Conservation (phyloP, 2,329 filamentous ascomycete species). For the Paecilomyces formosus region DNA sequence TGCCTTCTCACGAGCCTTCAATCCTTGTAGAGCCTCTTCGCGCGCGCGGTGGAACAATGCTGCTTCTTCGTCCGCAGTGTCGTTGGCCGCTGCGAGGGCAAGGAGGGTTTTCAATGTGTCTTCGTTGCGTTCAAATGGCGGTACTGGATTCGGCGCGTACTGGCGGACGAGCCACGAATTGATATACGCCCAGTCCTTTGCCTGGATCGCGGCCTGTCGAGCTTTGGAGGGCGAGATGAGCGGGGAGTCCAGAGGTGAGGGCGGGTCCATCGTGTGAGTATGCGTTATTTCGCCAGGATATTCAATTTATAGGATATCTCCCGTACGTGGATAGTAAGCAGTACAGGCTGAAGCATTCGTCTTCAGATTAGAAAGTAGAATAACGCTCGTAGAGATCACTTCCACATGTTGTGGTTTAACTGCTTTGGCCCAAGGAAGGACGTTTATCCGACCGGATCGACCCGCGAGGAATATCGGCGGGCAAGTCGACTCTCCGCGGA, state of each 20-base stretch:
- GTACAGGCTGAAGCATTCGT: neutral
- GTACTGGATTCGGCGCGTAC: conserved; percentile 56
- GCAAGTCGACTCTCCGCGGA: neutral
- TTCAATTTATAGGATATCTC: neutral
- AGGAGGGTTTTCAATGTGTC: conserved; percentile 73
- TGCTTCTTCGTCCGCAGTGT: conserved; percentile 50
- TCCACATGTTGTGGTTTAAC: neutral
- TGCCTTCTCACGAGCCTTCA: conserved; percentile 20
- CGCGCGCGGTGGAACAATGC: conserved; percentile 27
- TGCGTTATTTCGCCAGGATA: neutral
- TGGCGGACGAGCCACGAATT: conserved; percentile 73
- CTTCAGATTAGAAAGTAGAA: neutral
- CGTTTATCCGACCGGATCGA: conserved; percentile 1
- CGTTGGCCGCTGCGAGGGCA: conserved; percentile 66
- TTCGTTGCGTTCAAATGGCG: conserved; percentile 76
- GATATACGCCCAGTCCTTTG: conserved; percentile 86
- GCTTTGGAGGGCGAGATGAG: conserved; percentile 57
- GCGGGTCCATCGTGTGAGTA: conserved; percentile 6
- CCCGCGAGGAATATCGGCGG: neutral
- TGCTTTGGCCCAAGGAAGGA: neutral
- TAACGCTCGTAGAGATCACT: neutral
- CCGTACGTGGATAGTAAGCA: neutral
- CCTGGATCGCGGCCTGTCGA: conserved; percentile 69
- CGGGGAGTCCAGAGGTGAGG: conserved; percentile 25
- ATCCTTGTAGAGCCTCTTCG: conserved; percentile 26